These are phyloP conservation scores for Colletotrichum eleusines DNA, from an alignment of 2,329 filamentous ascomycete species.

Conservation along the genomic window DNA sequence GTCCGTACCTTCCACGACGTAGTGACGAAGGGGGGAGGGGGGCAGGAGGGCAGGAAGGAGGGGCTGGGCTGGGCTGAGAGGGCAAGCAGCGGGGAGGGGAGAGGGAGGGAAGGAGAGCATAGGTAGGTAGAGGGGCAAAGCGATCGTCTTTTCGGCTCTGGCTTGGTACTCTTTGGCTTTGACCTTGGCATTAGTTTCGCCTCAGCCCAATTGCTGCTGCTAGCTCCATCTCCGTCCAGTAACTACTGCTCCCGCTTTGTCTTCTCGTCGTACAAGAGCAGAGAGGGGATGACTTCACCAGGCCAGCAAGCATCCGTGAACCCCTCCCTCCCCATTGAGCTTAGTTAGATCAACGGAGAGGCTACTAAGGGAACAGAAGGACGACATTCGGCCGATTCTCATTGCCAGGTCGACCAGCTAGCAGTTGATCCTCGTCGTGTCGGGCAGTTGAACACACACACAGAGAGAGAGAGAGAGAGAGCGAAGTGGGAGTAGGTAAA, in stretches of 20 bases:
- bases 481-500: not conserved
- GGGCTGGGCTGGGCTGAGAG: not conserved
- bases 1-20: constrained; percentile 25
- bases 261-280: constrained; percentile 9
- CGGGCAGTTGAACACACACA: not conserved
- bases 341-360: constrained; percentile 19
- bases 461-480: not conserved
- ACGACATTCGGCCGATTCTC: constrained; percentile 10
- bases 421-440: not conserved
- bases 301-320: not conserved
- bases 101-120: not conserved
- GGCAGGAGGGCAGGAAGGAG: constrained; percentile 16
- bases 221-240: not conserved
- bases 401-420: constrained; percentile 5
- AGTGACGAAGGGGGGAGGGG: not conserved
- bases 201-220: constrained; percentile 17
- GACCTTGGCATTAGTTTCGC: constrained; percentile 14
- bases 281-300: constrained; percentile 35
- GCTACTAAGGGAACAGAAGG: not conserved
- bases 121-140: constrained; percentile 14
- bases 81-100: constrained; percentile 7
- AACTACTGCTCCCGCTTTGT: not conserved
- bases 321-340: constrained; percentile 14
- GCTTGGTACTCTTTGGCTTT: constrained; percentile 15
- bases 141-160: constrained; percentile 16